A percentile compares a stretch with the other conserved stretches of the same genome.
These are phyloP conservation scores for Exsudoporus floridanus DNA, from an alignment of 1,284 basidiomycete genomes.

Conservation along the genomic window DNA sequence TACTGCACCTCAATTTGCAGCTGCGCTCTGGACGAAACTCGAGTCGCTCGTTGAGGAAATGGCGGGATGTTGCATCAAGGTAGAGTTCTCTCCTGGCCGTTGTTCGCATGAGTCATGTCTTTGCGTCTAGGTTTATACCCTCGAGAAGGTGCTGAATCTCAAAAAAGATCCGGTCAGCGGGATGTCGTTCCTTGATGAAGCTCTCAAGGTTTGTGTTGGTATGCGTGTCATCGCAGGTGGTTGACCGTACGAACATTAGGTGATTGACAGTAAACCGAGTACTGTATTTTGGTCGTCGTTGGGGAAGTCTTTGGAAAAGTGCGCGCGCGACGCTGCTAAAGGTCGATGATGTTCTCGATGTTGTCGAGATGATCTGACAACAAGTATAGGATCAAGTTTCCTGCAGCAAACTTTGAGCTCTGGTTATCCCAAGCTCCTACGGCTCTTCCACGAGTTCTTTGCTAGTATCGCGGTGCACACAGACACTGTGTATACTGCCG, in stretches of 20 bases:
- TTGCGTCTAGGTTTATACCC: constrained; percentile 73
- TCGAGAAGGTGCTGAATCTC: constrained; percentile 89
- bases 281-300: constrained; percentile 89
- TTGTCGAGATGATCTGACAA: background rate
- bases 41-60: constrained; percentile 87
- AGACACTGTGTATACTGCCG: constrained; percentile 83
- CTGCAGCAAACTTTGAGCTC: constrained; percentile 83
- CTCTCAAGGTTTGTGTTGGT: constrained; percentile 69
- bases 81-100: constrained; percentile 25
- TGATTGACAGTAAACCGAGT: constrained; percentile 87
- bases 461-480: constrained; percentile 92
- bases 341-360: constrained; percentile 44
- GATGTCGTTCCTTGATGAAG: constrained; percentile 83
- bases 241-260: constrained; percentile 39
- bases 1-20: constrained; percentile 79
- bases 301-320: constrained; percentile 75
- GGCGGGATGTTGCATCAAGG: constrained; percentile 88
- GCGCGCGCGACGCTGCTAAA: constrained; percentile 74
- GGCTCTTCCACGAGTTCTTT: constrained; percentile 95
- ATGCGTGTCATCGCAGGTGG: background rate
- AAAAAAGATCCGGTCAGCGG: constrained; percentile 83
- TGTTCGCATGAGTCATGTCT: background rate
- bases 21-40: constrained; percentile 79
- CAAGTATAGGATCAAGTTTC: constrained; percentile 66
- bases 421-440: constrained; percentile 82